Evolutionary conservation across 768 basidiomycete species (phyloP), one percentile per base, ranked within the genome.

Genomic region (Amanita thiersii): DNA sequence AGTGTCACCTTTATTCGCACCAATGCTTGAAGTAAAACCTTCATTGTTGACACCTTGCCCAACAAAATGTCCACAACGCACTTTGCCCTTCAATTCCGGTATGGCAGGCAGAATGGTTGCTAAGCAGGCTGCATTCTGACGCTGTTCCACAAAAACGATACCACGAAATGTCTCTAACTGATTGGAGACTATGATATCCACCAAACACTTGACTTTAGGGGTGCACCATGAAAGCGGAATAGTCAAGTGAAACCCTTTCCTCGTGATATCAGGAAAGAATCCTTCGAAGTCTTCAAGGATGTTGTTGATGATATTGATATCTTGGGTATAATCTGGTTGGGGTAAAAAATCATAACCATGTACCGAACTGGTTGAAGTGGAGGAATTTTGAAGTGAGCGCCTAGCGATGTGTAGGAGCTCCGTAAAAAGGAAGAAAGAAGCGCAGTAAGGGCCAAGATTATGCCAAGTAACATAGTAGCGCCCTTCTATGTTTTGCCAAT

Each of bases 141-240:
- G 74, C 54, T 89, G 87, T 46, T 89, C 79, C 12, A 89, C 88
- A 56, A 94, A 94, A 32, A 93, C 69, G 47, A 93, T 92, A 14
- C 77, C 77, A 51, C 90, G 88, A 53, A 91, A 88, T 2, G 58
- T 54, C 10, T 69, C 58, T 9, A 70, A 70, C 37, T 73, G 60
- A 52, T 79, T 69, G 24, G 64, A 64, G 23, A 74, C 59, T 18
- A 93, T 68, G 35, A 82, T 61, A 14, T 79, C 72, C 11, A 81
- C 65, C 25, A 93, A 71, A 2, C 62, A 64, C 35, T 64, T 65
- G 33, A 93, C 59, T 57, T 92, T 89, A 2, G 82, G 85, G 5
- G 83, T 75, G 50, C 78, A 79, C 79, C 84, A 86, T 17, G 67
- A 60, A n/a, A 79, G 60, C 2, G 64, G 57, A 14, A 82, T 56